Evolutionary conservation across 1,284 basidiomycete species (phyloP), one percentile per base, ranked within the genome.

Genomic region (Melampsora medusae): DNA sequence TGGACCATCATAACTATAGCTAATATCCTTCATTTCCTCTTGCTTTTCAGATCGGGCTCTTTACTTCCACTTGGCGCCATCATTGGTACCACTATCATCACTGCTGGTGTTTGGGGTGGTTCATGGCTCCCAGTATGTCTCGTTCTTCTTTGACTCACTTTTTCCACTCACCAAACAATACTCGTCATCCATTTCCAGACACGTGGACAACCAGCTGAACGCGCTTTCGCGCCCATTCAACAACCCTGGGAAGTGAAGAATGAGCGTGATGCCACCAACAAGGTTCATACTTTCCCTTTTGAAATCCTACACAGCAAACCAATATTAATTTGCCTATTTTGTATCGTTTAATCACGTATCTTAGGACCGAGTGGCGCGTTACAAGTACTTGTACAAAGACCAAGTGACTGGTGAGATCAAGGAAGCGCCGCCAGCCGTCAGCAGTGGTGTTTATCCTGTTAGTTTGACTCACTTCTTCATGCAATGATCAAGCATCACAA

Each of bases 341-440:
- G 6, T 56, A 22, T n/a, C n/a, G 53, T 56, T n/a, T n/a, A 17
- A 2, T n/a, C 28, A 22, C 7, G 2, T 14, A 5, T 28, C 3
- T 7, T 31, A 62, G 25, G 33, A 62, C 25, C 22, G 60, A 31
- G 60, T 62, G 25, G 22, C 33, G 3, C 60, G 60, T 16, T 62
- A 62, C 33, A 62, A 62, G 60, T 62, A 62, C 33, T 35, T 62
- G 17, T 62, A 62, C 28, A 62, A 62, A 35, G 60, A 62, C 17
- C 60, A 62, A 31, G 33, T 31, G 5, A 62, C 60, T 28, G 60
- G 60, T 10, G 25, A 62, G 17, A 35, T 62, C 33, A 62, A 62
- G 28, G 60, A 19, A 35, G 60, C 60, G 19, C 60, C 60, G 16
- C 33, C 60, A 6, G 60, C 60, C 17, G 33, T 62, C 33, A 31